phyloP scores from a whole-genome alignment of 1,139 yeast genomes.

The Pichia sp. region DNA sequence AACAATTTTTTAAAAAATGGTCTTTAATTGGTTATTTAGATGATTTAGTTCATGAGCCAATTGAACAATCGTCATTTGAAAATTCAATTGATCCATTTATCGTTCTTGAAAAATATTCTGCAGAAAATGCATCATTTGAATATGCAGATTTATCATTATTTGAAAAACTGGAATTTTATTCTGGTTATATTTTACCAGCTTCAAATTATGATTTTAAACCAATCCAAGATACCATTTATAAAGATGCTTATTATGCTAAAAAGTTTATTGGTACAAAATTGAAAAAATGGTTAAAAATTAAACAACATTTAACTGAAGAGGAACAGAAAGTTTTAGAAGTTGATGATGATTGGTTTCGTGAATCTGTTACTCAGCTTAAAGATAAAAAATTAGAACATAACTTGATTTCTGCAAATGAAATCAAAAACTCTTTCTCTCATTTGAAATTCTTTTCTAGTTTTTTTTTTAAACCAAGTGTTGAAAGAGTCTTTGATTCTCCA shows the following conservation, averaged over 20 bases:
- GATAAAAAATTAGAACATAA: slow-evolving; percentile 23
- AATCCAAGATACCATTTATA: slow-evolving; percentile 25
- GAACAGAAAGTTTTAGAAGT: slow-evolving; percentile 22
- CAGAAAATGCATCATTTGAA: slow-evolving; percentile 16
- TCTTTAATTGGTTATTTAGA: slow-evolving; percentile 24
- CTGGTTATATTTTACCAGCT: slow-evolving; percentile 17
- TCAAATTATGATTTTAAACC: slow-evolving; percentile 24
- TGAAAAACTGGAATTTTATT: slow-evolving; percentile 20
- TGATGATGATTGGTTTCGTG: slow-evolving; percentile 22
- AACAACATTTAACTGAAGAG: slow-evolving; percentile 19
- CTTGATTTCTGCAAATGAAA: slow-evolving; percentile 22
- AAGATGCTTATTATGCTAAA: slow-evolving; percentile 26
- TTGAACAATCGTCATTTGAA: slow-evolving; percentile 19
- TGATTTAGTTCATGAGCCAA: slow-evolving; percentile 27
- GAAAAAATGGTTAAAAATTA: slow-evolving; percentile 25
- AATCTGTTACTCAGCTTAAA: slow-evolving; percentile 18
- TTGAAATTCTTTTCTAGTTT: slow-evolving; percentile 24
- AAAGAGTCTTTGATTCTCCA: neutral
- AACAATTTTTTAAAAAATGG: slow-evolving; percentile 25
- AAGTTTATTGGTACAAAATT: slow-evolving; percentile 24
- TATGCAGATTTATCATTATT: slow-evolving; percentile 14
- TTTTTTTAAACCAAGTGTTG: slow-evolving; percentile 16
- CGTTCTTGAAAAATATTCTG: slow-evolving; percentile 13
- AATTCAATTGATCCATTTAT: slow-evolving; percentile 22
- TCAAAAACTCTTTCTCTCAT: slow-evolving; percentile 22